Base-by-base conservation (phyloP, 371 early-diverging fungal genomes). In the Cokeromyces recurvatus region DNA sequence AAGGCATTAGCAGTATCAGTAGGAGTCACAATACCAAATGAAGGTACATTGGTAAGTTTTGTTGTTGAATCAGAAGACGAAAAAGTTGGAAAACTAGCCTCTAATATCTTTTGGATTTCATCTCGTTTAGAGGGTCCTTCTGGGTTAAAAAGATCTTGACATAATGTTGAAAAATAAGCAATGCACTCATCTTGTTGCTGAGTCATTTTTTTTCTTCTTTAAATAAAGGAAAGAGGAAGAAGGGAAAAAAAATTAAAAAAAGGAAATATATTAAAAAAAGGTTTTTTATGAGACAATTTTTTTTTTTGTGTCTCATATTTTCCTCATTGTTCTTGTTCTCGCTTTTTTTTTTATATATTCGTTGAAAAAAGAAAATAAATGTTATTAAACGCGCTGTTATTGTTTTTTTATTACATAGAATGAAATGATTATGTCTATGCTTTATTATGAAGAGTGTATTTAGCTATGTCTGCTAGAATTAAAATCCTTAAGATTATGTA, bases 11-110 rank as follows among this genome's bases (percentile, higher is more conserved):
- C 81, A 0, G 86, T 77, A 32, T 85, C 84, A 7, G 81, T 68
- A 2, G 88, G 89, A 2, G 82, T 77, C 40, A 50, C 65, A 66
- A 86, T 72, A 43, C 54, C 48, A 37, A 61, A 62, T 9, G 61
- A 61, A 39, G 64, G 51, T 27, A 40, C 32, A 20, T 49, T 43
- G 29, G 42, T 48, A 17, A 57, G 29, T n/a, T 31, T 58, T 19
- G 63, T 64, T 59, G 5, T 21, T 2, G 46, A 9, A 12, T 22
- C 24, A 22, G 44, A 21, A 4, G 75, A 59, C 27, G 81, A 62
- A 60, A 90, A 92, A 21, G 89, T 86, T 17, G 92, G 92, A 41
- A 88, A 90, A 49, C 75, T 79, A 53, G 78, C 72, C 31, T 85
- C 85, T 21, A 92, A 70, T 34, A 80, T 57, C 44, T 69, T 71